Conservation (phyloP, 495 filamentous ascomycete species). For the Hypoxylon cercidicola region DNA sequence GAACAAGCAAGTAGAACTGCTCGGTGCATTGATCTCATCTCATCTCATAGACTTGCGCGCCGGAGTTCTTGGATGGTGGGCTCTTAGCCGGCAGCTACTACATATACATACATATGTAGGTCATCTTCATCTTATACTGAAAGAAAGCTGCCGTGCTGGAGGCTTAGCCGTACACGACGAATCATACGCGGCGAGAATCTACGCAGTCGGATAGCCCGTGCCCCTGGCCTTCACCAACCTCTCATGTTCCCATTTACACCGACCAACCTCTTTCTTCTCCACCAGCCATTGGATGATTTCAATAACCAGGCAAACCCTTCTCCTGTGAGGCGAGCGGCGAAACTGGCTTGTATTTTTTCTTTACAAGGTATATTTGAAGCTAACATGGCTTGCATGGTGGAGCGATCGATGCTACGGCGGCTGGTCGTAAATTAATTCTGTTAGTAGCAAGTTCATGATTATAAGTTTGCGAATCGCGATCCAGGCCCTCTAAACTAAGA, state of each 20-base stretch:
- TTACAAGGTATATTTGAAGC: conserved; percentile 6
- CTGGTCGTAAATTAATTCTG: conserved; percentile 7
- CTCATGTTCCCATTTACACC: conserved; percentile 18
- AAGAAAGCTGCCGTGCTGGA: not conserved
- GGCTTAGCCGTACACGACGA: not conserved
- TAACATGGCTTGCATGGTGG: conserved; percentile 1
- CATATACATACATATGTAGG: too few species aligned
- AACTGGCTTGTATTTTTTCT: conserved; percentile 3
- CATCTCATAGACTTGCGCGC: not conserved
- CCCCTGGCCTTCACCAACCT: conserved; percentile 25
- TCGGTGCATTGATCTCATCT: not conserved
- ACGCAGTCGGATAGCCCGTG: conserved; percentile 8
- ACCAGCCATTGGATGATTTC: conserved; percentile 7
- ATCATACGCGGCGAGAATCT: not conserved
- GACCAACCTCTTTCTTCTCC: conserved; percentile 26
- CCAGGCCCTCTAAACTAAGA: conserved; percentile 11
- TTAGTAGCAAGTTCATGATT: not conserved
- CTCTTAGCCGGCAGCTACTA: too few species aligned
- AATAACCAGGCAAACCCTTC: conserved; percentile 14
- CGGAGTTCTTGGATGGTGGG: not conserved
- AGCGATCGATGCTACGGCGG: not conserved
- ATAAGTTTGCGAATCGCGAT: not conserved
- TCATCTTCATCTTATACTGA: too few species aligned
- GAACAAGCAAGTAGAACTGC: not conserved
- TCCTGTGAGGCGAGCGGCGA: conserved; percentile 13